A percentile compares a stretch with the other conserved stretches of the same genome.
These are phyloP conservation scores for Amanita muscaria DNA, from an alignment of 768 basidiomycete species.

Conservation along the genomic window DNA sequence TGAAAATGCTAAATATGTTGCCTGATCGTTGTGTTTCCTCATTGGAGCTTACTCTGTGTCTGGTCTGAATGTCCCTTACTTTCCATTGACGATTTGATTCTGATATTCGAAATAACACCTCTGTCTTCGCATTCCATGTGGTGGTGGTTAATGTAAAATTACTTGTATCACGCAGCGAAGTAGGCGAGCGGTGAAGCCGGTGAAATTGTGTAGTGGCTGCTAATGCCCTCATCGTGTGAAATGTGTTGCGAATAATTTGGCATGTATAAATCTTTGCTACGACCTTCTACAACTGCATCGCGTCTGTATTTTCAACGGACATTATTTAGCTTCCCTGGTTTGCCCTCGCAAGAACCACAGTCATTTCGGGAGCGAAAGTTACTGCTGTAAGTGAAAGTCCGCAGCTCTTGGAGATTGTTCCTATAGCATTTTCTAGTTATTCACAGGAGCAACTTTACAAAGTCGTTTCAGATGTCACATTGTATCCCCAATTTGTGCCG, in stretches of 20 bases:
- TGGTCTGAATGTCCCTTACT: neutral
- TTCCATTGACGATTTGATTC: no score
- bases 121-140: neutral
- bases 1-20: constrained; percentile 43
- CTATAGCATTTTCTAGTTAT: constrained; percentile 44
- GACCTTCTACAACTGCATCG: no score
- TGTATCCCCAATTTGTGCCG: constrained; percentile 83
- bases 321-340: constrained; percentile 43
- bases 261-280: no score
- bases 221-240: no score
- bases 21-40: constrained; percentile 21
- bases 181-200: no score
- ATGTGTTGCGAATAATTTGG: no score
- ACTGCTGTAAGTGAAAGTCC: constrained; percentile 62
- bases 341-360: constrained; percentile 43
- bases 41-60: neutral
- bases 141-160: no score
- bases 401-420: constrained; percentile 5
- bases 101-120: no score
- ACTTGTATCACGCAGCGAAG: no score
- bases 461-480: constrained; percentile 79
- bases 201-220: no score
- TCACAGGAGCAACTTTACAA: constrained; percentile 69
- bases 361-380: constrained; percentile 78
- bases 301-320: constrained; percentile 23